Evolutionary conservation across 2,329 filamentous ascomycete species (phyloP).

Genomic region (Zalaria obscura): DNA sequence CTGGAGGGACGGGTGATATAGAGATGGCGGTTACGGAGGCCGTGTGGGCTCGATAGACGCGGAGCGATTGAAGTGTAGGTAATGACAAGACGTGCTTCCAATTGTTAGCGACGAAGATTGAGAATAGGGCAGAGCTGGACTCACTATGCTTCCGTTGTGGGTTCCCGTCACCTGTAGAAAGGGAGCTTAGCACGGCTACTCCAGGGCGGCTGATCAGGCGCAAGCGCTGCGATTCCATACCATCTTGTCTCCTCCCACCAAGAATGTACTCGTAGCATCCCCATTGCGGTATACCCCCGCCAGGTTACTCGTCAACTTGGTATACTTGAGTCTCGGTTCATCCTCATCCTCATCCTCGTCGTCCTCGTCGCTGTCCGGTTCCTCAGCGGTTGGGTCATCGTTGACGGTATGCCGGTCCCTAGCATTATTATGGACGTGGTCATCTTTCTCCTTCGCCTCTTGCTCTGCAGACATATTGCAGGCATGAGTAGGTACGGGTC

Average conservation of each 20-base stretch:
- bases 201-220: too few species aligned
- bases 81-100: constrained; percentile 69
- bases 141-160: constrained; percentile 90
- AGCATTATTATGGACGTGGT: constrained; percentile 10
- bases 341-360: constrained; percentile 56
- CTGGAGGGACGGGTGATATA: constrained; percentile 70
- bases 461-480: constrained; percentile 22
- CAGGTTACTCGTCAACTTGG: constrained; percentile 68
- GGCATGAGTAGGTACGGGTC: constrained; percentile 11
- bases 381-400: constrained; percentile 15
- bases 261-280: constrained; percentile 82
- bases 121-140: constrained; percentile 16
- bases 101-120: neutral
- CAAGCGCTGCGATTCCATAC: constrained; percentile 31
- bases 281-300: constrained; percentile 79
- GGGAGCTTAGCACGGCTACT: constrained; percentile 4
- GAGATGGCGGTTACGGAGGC: constrained; percentile 84
- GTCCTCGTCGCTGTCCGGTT: constrained; percentile 17
- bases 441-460: constrained; percentile 11
- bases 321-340: constrained; percentile 88
- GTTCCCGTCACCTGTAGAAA: constrained; percentile 65
- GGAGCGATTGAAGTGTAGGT: constrained; percentile 65
- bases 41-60: constrained; percentile 83
- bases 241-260: constrained; percentile 95
- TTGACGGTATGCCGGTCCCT: constrained; percentile 6